Evolutionary conservation across 2,329 filamentous ascomycete species (phyloP), one percentile per base, ranked within the genome.

Genomic region (Neofusicoccum kwambonambiense): DNA sequence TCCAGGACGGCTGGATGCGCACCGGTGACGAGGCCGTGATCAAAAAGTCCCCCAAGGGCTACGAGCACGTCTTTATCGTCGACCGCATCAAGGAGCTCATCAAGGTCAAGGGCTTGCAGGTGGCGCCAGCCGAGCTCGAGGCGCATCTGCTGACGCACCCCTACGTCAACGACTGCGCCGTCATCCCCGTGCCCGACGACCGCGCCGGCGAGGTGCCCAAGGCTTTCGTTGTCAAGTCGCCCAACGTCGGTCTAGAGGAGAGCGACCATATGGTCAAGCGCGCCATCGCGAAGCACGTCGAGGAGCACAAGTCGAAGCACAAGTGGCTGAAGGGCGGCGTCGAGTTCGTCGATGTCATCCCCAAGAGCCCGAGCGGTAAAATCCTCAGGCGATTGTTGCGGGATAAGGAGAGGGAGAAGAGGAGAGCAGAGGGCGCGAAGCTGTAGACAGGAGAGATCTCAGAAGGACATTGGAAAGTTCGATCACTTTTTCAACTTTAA

Each of bases 11-110:
- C 1, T 95, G 92, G 87, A 87, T 96, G 83, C 86, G 86, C 45
- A 97, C 93, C 0, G 93, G 93, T 5, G 93, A 97, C 71, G 91
- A 96, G 74, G 92, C 90, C 0, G 81, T 94, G 3, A 80, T 96
- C 11, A 83, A 84, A 2, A 84, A 86, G 71, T 81, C 86, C 7
- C 83, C 86, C 0, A 80, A 64, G 2, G 92, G 91, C 2, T 80
- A 89, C 68, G 92, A 97, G 76, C 93, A 97, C 72, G 75, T 97
- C 56, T 89, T 92, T 74, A 89, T 97, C 65, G 90, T 93, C 1
- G 93, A 97, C 74, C 87, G 93, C 4, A 89, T 90, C 71, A 91
- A 90, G 79, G 87, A 92, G 72, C 80, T 92, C 60, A 92, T 92
- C 77, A 92, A 92, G 75, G 89, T 91, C 72, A 91, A 91, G 82